Conservation (phyloP, 768 basidiomycete species). For the Holtermannia corniformis region DNA sequence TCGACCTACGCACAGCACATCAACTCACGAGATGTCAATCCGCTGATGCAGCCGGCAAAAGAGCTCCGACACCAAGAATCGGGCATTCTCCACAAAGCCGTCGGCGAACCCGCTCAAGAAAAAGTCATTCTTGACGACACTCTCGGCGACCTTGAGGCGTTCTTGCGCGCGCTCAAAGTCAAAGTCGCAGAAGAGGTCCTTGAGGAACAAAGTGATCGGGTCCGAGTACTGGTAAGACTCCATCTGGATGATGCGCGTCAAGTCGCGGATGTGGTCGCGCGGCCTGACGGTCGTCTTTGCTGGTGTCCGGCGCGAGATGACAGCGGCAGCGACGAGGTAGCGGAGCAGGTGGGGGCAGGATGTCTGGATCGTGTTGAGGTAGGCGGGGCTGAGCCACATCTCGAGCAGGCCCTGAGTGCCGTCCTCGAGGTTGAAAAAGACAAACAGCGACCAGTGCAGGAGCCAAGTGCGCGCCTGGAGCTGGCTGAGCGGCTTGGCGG, state of each 20-base stretch:
- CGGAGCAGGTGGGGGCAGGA: slow-evolving; percentile 88
- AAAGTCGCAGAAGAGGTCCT: slow-evolving; percentile 87
- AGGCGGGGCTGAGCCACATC: slow-evolving; percentile 89
- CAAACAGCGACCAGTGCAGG: slow-evolving; percentile 94
- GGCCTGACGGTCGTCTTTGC: slow-evolving; percentile 49
- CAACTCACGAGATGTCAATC: slow-evolving; percentile 44
- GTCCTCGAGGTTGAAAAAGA: slow-evolving; percentile 93
- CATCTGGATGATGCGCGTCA: slow-evolving; percentile 85
- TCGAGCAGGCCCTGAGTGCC: slow-evolving; percentile 87
- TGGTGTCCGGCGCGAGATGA: slow-evolving; percentile 74
- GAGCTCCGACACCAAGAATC: slow-evolving; percentile 91
- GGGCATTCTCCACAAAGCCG: slow-evolving; percentile 92
- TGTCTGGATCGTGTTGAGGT: slow-evolving; percentile 97
- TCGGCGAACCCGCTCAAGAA: slow-evolving; percentile 84
- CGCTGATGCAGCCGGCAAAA: slow-evolving; percentile 92
- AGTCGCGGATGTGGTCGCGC: slow-evolving; percentile 76
- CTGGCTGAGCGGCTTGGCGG: slow-evolving; percentile 53
- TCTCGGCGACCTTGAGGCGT: slow-evolving; percentile 57
- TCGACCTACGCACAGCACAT: background rate
- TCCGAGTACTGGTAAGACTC: slow-evolving; percentile 96
- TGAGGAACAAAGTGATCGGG: slow-evolving; percentile 84
- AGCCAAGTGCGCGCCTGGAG: slow-evolving; percentile 94
- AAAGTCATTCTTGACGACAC: slow-evolving; percentile 82
- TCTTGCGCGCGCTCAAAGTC: slow-evolving; percentile 92
- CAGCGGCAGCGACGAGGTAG: slow-evolving; percentile 85